Base-by-base conservation (phyloP, 768 basidiomycete genomes). In the Candolleomyces aberdarensis region DNA sequence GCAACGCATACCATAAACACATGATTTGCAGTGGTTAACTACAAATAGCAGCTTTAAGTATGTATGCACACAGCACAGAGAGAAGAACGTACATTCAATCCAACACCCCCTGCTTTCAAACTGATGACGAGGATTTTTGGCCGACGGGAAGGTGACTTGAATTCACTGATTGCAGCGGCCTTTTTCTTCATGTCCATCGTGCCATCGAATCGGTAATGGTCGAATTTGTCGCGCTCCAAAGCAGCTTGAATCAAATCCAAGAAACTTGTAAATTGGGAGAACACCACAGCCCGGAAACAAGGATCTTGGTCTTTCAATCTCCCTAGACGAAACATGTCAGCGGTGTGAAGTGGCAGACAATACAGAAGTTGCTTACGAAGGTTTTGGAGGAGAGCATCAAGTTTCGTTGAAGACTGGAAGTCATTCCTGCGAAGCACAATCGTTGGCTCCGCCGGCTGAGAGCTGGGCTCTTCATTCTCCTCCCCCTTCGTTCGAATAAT, bases 81-180 rank as follows among this genome's bases (percentile, higher is more conserved):
- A 20, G 11, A 49, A 29, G 48, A 17, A 71, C 84, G 66, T 68
- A 93, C 86, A 70, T 96, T 95, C 59, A 96, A 70, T 0, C 95
- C 96, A 22, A 95, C 93, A 26, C 96, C 96, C 29, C 95, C 96
- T 4, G 96, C 96, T 71, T 92, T 94, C 71, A 94, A 72, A 68
- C 89, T 91, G 50, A 94, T 76, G 49, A 92, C 82, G 26, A 94
- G 70, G 10, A 96, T 79, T 70, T 93, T 90, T 0, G 93, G 88
- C 64, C 82, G 86, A 59, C 83, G 78, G 6, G 86, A 87, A 2
- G 83, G 75, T 19, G 80, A 75, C 66, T 86, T 90, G 78, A 98
- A 98, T 62, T 86, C 87, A 47, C 84, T 78, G 43, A 98, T 80
- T 2, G 92, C 89, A 9, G 82, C 81, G 43, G 82, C 85, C 58